phyloP scores from a whole-genome alignment of 2,329 filamentous ascomycete genomes.

The Alternaria infectoria region DNA sequence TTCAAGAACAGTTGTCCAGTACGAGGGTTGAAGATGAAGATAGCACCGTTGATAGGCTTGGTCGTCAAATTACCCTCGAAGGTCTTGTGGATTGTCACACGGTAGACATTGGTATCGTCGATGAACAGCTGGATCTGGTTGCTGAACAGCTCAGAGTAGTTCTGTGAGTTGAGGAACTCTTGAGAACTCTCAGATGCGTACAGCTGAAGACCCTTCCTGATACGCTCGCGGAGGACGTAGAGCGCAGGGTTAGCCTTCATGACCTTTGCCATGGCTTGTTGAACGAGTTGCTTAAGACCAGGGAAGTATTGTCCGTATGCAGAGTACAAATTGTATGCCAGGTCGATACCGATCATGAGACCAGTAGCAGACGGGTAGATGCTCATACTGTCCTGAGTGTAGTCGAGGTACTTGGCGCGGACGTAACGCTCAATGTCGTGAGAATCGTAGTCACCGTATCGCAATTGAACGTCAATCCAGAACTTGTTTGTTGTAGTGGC shows the following conservation, averaged over 20 bases:
- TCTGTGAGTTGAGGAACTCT: conserved; percentile 98
- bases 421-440: conserved; percentile 99
- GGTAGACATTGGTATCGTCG: conserved; percentile 98
- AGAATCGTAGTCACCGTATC: conserved; percentile 98
- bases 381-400: conserved; percentile 98
- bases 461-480: conserved; percentile 95
- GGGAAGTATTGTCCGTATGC: conserved; percentile 99
- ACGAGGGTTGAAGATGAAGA: conserved; percentile 99
- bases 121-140: conserved; percentile 99
- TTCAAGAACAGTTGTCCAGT: conserved; percentile 98
- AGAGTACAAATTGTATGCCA: conserved; percentile 98
- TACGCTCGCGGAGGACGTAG: conserved; percentile 96
- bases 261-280: conserved; percentile 99
- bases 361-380: conserved; percentile 97
- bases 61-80: conserved; percentile 99
- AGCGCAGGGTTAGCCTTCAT: conserved; percentile 99
- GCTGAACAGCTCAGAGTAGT: conserved; percentile 98
- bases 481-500: conserved; percentile 97
- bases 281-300: conserved; percentile 90
- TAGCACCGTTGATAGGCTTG: conserved; percentile 98
- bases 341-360: conserved; percentile 95
- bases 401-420: conserved; percentile 96
- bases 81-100: conserved; percentile 99
- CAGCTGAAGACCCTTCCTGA: conserved; percentile 94
- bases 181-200: conserved; percentile 99